Percentiles rank a stretch among this genome's conserved stretches.
phyloP scores from a whole-genome alignment of 2,329 filamentous ascomycete genomes.

The Fusarium devonianum region DNA sequence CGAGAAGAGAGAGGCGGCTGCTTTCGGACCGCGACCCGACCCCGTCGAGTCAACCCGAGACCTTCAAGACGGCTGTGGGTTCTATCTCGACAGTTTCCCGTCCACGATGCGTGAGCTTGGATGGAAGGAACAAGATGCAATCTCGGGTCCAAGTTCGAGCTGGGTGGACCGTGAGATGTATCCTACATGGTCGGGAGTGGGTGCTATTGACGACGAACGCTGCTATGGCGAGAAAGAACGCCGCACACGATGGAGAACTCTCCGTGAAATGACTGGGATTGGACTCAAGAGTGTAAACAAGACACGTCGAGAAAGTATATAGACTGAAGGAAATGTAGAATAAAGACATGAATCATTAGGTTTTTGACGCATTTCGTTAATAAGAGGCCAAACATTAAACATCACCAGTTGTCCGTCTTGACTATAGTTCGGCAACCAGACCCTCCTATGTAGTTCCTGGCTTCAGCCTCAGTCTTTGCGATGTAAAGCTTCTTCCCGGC shows the following conservation, averaged over 20 bases:
- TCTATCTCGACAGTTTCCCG: too few species aligned
- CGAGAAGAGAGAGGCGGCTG: background rate
- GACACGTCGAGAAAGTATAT: too few species aligned
- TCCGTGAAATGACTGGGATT: too few species aligned
- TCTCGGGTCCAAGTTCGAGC: background rate
- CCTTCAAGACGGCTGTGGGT: background rate
- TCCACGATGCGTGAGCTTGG: too few species aligned
- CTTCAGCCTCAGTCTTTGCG: conserved; percentile 39
- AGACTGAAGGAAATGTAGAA: too few species aligned
- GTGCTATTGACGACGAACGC: too few species aligned
- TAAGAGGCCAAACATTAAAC: too few species aligned
- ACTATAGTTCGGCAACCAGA: conserved; percentile 40
- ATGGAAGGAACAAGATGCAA: background rate
- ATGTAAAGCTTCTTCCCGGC: conserved; percentile 24
- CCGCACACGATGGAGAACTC: too few species aligned
- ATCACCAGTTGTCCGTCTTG: conserved; percentile 36
- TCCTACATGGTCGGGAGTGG: background rate
- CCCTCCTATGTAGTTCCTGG: conserved; percentile 42
- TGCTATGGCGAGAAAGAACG: too few species aligned
- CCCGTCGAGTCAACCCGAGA: background rate
- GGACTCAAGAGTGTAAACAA: too few species aligned
- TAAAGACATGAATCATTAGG: too few species aligned
- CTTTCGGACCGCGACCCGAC: background rate
- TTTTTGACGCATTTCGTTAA: too few species aligned
- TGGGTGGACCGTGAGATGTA: background rate